phyloP scores from a whole-genome alignment of 1,284 basidiomycete species.

The Ustilago bromivora region DNA sequence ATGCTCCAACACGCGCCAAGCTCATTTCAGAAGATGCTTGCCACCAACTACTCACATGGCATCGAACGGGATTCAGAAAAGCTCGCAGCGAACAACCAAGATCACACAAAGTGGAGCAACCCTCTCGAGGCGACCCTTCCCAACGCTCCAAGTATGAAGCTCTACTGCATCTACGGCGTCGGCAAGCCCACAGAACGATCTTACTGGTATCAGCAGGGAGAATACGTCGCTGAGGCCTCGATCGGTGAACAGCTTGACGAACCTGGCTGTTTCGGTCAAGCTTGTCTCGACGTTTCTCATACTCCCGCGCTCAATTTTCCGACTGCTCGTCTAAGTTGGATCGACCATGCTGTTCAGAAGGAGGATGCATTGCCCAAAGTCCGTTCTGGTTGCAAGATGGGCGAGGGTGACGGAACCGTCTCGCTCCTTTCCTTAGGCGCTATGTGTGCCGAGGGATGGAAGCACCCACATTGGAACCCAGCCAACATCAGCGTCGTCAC shows the following conservation, averaged over 20 bases:
- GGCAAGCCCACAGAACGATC: slow-evolving; percentile 93
- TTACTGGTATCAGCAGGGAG: slow-evolving; percentile 64
- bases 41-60: slow-evolving; percentile 90
- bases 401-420: slow-evolving; percentile 90
- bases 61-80: slow-evolving; percentile 79
- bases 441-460: slow-evolving; percentile 95
- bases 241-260: slow-evolving; percentile 49
- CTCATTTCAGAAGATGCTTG: slow-evolving; percentile 87
- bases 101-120: slow-evolving; percentile 81
- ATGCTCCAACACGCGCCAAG: slow-evolving; percentile 85
- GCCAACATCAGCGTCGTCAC: slow-evolving; percentile 81
- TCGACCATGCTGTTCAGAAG: slow-evolving; percentile 49
- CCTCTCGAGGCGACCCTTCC: slow-evolving; percentile 86
- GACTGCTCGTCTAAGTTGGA: slow-evolving; percentile 56
- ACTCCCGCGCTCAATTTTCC: slow-evolving; percentile 57
- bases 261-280: slow-evolving; percentile 29
- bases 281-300: slow-evolving; percentile 51
- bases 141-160: slow-evolving; percentile 89
- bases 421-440: slow-evolving; percentile 87
- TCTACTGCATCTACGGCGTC: slow-evolving; percentile 93
- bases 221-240: slow-evolving; percentile 38
- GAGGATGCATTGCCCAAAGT: slow-evolving; percentile 57
- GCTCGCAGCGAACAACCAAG: slow-evolving; percentile 67
- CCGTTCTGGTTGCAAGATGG: slow-evolving; percentile 63
- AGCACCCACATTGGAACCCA: slow-evolving; percentile 90